Conservation (phyloP, 306 rosid genomes). For the Cicer arietinum region DNA sequence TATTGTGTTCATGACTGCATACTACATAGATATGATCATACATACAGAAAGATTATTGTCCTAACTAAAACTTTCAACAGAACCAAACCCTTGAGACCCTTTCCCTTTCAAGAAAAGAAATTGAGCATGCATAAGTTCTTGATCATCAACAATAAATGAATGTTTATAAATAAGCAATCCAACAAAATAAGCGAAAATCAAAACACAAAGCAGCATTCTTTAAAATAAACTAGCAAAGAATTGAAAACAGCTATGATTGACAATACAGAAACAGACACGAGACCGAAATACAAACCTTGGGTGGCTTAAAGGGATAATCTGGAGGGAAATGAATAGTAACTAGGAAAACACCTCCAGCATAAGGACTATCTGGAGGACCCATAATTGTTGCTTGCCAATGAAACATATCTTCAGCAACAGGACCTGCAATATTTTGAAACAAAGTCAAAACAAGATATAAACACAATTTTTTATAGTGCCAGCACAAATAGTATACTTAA, state of each 20-base stretch:
- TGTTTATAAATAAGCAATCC: constrained; percentile 4
- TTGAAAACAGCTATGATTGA: not conserved
- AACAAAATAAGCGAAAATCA: not conserved
- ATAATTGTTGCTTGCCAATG: constrained; percentile 73
- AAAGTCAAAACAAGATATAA: constrained; percentile 1
- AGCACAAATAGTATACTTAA: not conserved
- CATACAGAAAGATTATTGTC: too few relatives aligned
- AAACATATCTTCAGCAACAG: constrained; percentile 62
- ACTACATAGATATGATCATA: too few relatives aligned
- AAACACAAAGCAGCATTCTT: not conserved
- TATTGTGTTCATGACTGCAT: too few relatives aligned
- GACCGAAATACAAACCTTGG: constrained; percentile 34
- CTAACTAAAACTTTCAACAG: not conserved
- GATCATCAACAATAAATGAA: not conserved
- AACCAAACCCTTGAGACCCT: too few relatives aligned
- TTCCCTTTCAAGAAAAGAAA: not conserved
- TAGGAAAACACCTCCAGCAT: constrained; percentile 80
- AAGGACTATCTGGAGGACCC: constrained; percentile 90
- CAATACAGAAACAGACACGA: not conserved
- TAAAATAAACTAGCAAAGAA: constrained; percentile 11
- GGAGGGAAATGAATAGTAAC: constrained; percentile 60
- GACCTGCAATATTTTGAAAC: constrained; percentile 55
- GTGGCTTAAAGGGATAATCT: constrained; percentile 11
- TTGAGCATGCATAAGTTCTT: not conserved
- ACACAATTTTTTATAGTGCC: not conserved